A percentile compares a stretch with the other conserved stretches of the same genome.
Conservation (phyloP, 2,329 filamentous ascomycete species). For the Colletotrichum cuscutae region DNA sequence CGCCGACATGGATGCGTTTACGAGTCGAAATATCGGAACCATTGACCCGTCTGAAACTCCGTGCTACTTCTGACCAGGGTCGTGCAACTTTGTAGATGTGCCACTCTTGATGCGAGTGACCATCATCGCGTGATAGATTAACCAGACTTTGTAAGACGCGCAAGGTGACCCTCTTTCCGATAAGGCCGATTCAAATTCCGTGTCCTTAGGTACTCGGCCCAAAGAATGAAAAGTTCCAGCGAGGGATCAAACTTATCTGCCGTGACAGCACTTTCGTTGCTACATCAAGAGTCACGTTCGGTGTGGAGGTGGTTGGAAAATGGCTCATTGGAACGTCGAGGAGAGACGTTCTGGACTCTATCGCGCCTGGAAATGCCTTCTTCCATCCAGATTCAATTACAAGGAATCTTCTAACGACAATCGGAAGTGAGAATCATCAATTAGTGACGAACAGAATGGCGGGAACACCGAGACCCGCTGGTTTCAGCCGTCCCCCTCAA, state of each 20-base stretch:
- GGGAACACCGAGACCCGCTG: neutral
- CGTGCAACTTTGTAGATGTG: neutral
- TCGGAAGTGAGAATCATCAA: neutral
- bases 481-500: neutral
- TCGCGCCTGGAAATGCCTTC: neutral
- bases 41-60: neutral
- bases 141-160: neutral
- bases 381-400: neutral
- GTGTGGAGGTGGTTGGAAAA: neutral
- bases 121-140: neutral
- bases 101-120: neutral
- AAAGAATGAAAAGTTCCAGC: neutral
- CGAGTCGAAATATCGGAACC: neutral
- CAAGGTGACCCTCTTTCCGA: neutral
- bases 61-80: neutral
- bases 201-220: neutral
- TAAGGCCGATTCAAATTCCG: neutral
- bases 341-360: neutral
- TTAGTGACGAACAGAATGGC: neutral
- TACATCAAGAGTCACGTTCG: neutral
- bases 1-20: neutral
- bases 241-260: neutral
- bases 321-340: neutral
- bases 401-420: neutral
- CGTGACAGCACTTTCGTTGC: neutral